Base-by-base conservation (phyloP, 1,139 yeast genomes). In the Suhomyces terraborum region DNA sequence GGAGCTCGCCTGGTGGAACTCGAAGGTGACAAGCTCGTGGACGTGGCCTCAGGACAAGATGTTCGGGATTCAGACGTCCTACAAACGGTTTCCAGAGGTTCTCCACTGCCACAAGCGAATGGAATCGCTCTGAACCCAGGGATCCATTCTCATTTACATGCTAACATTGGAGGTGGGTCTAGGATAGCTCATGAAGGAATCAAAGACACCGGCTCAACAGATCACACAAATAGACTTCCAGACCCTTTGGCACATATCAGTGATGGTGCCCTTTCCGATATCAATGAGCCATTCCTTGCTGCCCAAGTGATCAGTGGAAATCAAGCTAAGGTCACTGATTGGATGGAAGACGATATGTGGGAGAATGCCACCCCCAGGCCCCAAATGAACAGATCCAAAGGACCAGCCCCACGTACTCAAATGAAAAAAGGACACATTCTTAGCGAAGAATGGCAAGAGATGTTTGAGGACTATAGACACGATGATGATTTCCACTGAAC, bases 191-290 rank as follows among this genome's bases (percentile, higher is more conserved):
- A 24, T 24, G 27, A 24, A 12, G 27, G 27, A 27, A 27, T 27
- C 24, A 18, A 30, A 2, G 10, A 23, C 16, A 10, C 28, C 8
- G 8, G 13, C 14, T 5, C 29, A 17, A 24, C 21, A 16, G 28
- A 14, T 7, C 17, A 14, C 17, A 20, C 25, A 4, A 21, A 21
- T 59, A 59, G 45, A 67, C 57, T 72, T 19, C 76, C 77, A 3
- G 78, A 73, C 45, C 78, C 78, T 0, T 56, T 73, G 40, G 74
- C 77, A 2, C 78, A 73, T 46, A 59, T 73, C n/a, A 56, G 55
- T 36, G 74, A 70, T 38, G 76, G 76, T 1, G 63, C 56, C 16
- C 53, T 73, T 10, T 53, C 49, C n/a, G 65, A 57, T 27, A 47
- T 63, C 14, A 49, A 32, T 14, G 64, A 61, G 37, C 70, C 76